phyloP scores from a whole-genome alignment of 2,329 filamentous ascomycete genomes.

The Aspergillus fischeri region DNA sequence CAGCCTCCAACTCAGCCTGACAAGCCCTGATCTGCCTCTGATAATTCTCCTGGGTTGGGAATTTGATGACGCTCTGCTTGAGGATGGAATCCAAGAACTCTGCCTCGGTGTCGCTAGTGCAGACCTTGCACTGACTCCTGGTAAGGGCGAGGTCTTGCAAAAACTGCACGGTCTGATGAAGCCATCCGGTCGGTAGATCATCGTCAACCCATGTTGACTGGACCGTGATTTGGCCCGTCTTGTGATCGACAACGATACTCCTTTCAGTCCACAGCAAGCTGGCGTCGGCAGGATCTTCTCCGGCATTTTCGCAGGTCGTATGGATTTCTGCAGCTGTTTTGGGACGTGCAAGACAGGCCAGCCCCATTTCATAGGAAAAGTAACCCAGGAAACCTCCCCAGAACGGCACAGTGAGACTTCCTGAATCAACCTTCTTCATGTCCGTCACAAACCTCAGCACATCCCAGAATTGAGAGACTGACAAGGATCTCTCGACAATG shows the following conservation, averaged over 20 bases:
- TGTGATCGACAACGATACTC: slow-evolving; percentile 74
- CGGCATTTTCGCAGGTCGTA: background rate
- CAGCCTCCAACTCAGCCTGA: slow-evolving; percentile 67
- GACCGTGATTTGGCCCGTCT: slow-evolving; percentile 56
- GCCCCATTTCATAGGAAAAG: slow-evolving; percentile 77
- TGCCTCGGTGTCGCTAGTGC: slow-evolving; percentile 12
- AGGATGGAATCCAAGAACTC: slow-evolving; percentile 30
- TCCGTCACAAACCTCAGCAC: slow-evolving; percentile 36
- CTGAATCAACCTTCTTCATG: slow-evolving; percentile 34
- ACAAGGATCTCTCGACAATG: slow-evolving; percentile 14
- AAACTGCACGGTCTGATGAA: slow-evolving; percentile 25
- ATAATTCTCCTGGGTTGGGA: slow-evolving; percentile 51
- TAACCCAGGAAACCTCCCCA: slow-evolving; percentile 82
- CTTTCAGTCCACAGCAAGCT: slow-evolving; percentile 72
- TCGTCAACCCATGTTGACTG: slow-evolving; percentile 58
- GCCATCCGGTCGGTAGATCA: slow-evolving; percentile 45
- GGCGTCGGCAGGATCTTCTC: slow-evolving; percentile 59
- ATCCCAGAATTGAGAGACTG: slow-evolving; percentile 31
- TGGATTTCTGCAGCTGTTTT: slow-evolving; percentile 14
- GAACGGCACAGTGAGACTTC: slow-evolving; percentile 52
- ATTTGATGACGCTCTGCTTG: slow-evolving; percentile 23
- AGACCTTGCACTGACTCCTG: slow-evolving; percentile 1
- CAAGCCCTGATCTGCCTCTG: slow-evolving; percentile 64
- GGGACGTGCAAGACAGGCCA: slow-evolving; percentile 51
- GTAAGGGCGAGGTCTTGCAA: slow-evolving; percentile 19